phyloP scores from a whole-genome alignment of 305 asterid species.

The Fraxinus greggii region DNA sequence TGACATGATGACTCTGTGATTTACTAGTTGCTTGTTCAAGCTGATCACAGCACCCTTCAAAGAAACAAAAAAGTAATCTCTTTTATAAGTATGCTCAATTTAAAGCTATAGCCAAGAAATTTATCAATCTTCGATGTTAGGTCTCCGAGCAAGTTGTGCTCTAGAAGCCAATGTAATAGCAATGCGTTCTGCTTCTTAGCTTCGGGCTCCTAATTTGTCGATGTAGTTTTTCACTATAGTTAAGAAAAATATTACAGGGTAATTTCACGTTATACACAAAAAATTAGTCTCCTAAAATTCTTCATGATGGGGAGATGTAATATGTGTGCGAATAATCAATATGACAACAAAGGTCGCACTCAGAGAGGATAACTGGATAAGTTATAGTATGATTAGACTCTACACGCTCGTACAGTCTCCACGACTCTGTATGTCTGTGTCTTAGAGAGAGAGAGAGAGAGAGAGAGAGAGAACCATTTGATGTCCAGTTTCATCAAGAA shows the following conservation, averaged over 20 bases:
- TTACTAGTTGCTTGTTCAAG: slow-evolving; percentile 33
- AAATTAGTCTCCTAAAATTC: background rate
- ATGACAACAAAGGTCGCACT: too few species aligned
- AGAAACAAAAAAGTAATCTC: background rate
- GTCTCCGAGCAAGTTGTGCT: background rate
- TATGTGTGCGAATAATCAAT: background rate
- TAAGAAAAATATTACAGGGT: too few species aligned
- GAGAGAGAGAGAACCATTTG: slow-evolving; percentile 16
- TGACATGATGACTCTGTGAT: slow-evolving; percentile 29
- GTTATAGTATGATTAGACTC: background rate
- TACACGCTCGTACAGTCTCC: background rate
- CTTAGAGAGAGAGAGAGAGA: background rate
- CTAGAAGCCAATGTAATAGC: background rate
- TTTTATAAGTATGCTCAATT: background rate
- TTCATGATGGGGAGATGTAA: background rate
- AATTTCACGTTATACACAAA: too few species aligned
- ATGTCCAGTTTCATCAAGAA: slow-evolving; percentile 34
- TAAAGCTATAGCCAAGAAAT: background rate
- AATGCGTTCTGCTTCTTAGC: too few species aligned
- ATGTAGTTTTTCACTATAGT: too few species aligned
- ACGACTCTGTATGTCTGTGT: too few species aligned
- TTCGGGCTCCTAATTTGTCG: too few species aligned
- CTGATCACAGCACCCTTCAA: slow-evolving; percentile 43
- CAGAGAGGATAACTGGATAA: too few species aligned
- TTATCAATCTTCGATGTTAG: background rate